Evolutionary conservation across 176 grass and related monocot species (phyloP).

Genomic region (Microstegium vimineum): DNA sequence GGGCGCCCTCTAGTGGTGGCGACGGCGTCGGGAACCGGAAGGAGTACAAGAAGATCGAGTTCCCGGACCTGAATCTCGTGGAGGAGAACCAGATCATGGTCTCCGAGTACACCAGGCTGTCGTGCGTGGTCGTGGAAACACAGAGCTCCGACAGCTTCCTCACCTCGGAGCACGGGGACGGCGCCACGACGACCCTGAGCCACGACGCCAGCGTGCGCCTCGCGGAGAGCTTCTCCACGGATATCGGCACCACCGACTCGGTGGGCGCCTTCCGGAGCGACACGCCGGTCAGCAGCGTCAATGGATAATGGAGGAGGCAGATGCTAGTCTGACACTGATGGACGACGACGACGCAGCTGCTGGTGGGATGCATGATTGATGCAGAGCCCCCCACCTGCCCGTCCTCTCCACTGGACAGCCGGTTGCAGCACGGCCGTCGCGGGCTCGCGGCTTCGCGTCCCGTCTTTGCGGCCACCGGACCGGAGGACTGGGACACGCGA

Average conservation of each 20-base stretch:
- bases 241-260: slow-evolving; percentile 44
- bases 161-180: slow-evolving; percentile 52
- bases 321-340: no score
- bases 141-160: slow-evolving; percentile 79
- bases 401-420: no score
- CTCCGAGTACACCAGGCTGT: slow-evolving; percentile 70
- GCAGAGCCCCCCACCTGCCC: no score
- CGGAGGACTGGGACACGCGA: no score
- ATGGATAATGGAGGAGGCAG: no score
- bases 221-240: slow-evolving; percentile 77
- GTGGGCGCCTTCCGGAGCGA: slow-evolving; percentile 30
- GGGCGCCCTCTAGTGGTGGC: no score
- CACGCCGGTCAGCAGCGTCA: slow-evolving; percentile 70
- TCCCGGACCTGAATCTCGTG: slow-evolving; percentile 87
- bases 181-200: slow-evolving; percentile 39
- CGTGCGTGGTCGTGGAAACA: slow-evolving; percentile 53
- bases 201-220: slow-evolving; percentile 69
- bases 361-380: no score
- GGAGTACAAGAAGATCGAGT: slow-evolving; percentile 89
- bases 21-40: background rate
- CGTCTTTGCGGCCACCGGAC: no score
- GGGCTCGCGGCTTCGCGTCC: no score
- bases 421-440: no score
- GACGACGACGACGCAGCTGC: no score
- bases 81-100: slow-evolving; percentile 94